phyloP scores from a whole-genome alignment of 2,329 filamentous ascomycete species.

The Botryotinia calthae region DNA sequence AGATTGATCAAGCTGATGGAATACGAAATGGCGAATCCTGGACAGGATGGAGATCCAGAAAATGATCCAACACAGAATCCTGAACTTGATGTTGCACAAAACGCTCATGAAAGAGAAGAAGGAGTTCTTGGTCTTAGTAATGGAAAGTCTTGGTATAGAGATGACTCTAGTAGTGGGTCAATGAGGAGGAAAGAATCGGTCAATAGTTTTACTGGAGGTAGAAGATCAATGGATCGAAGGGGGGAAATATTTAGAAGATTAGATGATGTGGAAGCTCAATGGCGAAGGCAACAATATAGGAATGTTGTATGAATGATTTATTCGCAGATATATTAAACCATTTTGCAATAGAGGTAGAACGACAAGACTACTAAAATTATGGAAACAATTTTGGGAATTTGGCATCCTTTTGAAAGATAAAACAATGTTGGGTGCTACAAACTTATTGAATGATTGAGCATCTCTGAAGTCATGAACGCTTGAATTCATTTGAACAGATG shows the following conservation, averaged over 20 bases:
- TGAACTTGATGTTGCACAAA: slow-evolving; percentile 38
- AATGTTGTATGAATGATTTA: not conserved
- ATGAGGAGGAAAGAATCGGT: not conserved
- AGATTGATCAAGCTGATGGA: slow-evolving; percentile 50
- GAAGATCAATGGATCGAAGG: not conserved
- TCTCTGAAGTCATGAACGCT: not conserved
- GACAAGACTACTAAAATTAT: not conserved
- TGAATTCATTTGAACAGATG: not conserved
- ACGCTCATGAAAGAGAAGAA: slow-evolving; percentile 29
- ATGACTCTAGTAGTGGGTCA: not conserved
- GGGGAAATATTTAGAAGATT: not conserved
- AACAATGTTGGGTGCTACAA: not conserved
- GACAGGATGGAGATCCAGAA: slow-evolving; percentile 44
- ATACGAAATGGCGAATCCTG: slow-evolving; percentile 51
- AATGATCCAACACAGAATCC: slow-evolving; percentile 46
- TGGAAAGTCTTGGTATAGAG: not conserved
- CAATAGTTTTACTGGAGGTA: not conserved
- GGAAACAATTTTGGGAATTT: not conserved
- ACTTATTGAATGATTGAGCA: not conserved
- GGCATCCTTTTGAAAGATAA: not conserved
- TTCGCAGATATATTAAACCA: too few relatives aligned
- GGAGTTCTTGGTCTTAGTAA: not conserved
- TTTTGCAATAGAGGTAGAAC: not conserved
- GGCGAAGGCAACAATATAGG: not conserved
- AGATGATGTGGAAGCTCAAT: slow-evolving; percentile 18